Base-by-base conservation (phyloP, 1,284 basidiomycete species). In the Rhodotorula glutinis region DNA sequence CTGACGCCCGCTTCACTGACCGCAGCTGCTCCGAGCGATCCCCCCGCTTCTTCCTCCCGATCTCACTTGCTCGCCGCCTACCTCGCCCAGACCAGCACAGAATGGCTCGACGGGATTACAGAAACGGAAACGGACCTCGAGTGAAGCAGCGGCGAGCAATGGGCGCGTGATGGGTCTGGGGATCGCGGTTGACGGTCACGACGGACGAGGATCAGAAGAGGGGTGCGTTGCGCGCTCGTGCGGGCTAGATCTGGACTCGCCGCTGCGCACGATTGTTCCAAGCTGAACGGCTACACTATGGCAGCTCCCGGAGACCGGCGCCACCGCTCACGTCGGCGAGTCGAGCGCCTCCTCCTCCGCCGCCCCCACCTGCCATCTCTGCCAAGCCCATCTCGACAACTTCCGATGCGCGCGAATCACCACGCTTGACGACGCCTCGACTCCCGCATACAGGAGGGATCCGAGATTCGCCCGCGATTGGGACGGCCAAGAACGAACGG, bases 11-110 rank as follows among this genome's bases (percentile, higher is more conserved):
- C n/a, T 33, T 54, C 17, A 61, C 29, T 30, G 7, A 2, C 40
- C 3, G 16, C 61, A 70, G 68, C 49, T 70, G 27, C 54, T 70
- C 2, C 58, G 60, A 19, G 17, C 57, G 19, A 25, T 70, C 25
- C 57, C 59, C 44, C 68, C 68, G 23, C 59, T 70, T n/a, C 62
- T 70, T 38, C 30, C 51, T 14, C 68, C 68, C 38, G 58, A 63
- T 30, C 62, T 70, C 52, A 56, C 68, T 17, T 65, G 60, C 1
- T 60, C 64, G 38, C 67, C 67, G 40, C 68, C 68, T 19, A 66
- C 68, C 3, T 62, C 64, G 1, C 54, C 53, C 0, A 23, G 19
- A 17, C 29, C 49, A 7, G 33, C 54, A 25, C 52, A 16, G 52
- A 58, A 60, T 17, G 30, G 30, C 27, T 23, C 23, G 3, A 10